Base-by-base conservation (phyloP, 495 filamentous ascomycete species). In the Neurospora hispaniola region DNA sequence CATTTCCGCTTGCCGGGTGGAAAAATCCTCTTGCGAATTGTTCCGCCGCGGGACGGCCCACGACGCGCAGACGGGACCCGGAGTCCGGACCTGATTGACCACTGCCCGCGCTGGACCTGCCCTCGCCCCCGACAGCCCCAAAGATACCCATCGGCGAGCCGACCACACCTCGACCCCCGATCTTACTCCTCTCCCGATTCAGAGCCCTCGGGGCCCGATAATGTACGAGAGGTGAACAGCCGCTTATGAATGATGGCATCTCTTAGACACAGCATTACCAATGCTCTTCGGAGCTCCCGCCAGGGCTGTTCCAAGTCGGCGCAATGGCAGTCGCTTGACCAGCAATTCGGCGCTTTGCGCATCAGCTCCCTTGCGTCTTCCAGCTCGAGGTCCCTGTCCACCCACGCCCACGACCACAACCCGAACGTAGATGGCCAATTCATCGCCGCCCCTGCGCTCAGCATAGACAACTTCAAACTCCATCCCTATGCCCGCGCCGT, bases 401-500 rank as follows among this genome's bases (percentile, higher is more conserved):
- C 77, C 72, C 59, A 44, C n/a, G 12, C 78, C 42, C 16, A 39
- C n/a, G 27, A 48, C 35, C 27, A 42, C 42, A 70, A 39, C 39
- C 43, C 31, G 35, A 43, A 18, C 80, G 79, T 82, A 83, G 81
- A 81, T 79, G 74, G 78, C 72, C 76, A 35, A 20, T 74, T 72
- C 38, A 11, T 44, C 31, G 74, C 73, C 16, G 75, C 77, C 27
- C 68, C 71, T 31, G 11, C 72, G 1, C 71, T 76, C 27, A n/a
- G 48, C 44, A 23, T 39, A 11, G 42, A 69, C 41, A 18, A 43
- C 18, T 42, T 40, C 31, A 31, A 39, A 41, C n/a, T 74, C 9
- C 72, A 78, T 23, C 8, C 69, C 20, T 74, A 79, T 71, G 89
- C 92, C 72, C 92, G 96, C 71, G 84, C 96, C 38, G 84, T 97